These are phyloP conservation scores for Colletotrichum noveboracense DNA, from an alignment of 2,329 filamentous ascomycete species.

Conservation along the genomic window DNA sequence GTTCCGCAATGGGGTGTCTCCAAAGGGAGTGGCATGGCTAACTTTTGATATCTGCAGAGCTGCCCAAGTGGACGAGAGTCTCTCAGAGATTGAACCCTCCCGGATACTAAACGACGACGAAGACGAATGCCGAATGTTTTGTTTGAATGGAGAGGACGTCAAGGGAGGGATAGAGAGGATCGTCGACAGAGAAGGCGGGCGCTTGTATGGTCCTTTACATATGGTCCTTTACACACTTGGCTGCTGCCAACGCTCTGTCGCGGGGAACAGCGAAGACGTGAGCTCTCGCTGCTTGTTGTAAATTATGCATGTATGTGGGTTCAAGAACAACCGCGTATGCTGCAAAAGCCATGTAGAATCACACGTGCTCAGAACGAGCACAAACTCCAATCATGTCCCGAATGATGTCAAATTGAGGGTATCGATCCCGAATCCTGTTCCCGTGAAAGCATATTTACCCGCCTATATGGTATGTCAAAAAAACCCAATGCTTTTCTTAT, in stretches of 20 bases:
- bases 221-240: background rate
- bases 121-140: background rate
- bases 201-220: background rate
- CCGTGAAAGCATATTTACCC: background rate
- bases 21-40: background rate
- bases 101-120: conserved; percentile 70
- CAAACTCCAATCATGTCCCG: background rate
- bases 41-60: conserved; percentile 53
- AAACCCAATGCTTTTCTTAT: background rate
- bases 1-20: background rate
- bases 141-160: background rate
- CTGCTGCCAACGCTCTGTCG: background rate
- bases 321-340: background rate
- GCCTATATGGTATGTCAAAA: background rate
- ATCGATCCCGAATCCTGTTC: conserved; percentile 16
- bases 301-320: conserved; percentile 2
- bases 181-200: background rate
- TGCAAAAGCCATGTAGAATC: background rate
- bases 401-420: conserved; percentile 14
- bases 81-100: conserved; percentile 94
- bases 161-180: background rate
- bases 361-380: background rate
- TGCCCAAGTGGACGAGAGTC: conserved; percentile 94
- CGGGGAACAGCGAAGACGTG: background rate
- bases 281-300: background rate